Percentiles rank a stretch among this genome's conserved stretches.
Conservation (phyloP, 345 rosid species). For the Bretschneidera sinensis region DNA sequence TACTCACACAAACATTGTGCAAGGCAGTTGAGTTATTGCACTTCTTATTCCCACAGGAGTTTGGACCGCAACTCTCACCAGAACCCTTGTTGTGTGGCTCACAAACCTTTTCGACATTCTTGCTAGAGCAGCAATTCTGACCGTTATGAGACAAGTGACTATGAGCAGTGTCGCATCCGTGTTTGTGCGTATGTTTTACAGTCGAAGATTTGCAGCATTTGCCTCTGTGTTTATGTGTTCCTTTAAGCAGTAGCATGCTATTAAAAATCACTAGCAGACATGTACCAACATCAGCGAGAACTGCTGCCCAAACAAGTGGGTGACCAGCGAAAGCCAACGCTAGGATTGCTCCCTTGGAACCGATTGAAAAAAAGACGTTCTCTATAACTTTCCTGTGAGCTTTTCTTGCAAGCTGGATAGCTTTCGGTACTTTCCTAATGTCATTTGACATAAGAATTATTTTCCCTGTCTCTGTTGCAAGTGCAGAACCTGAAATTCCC, state of each 20-base stretch:
- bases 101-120: slow-evolving; percentile 2
- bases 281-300: slow-evolving; percentile 83
- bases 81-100: slow-evolving; percentile 4
- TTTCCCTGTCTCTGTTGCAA: slow-evolving; percentile 78
- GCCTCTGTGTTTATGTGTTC: slow-evolving; percentile 2
- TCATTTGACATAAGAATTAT: slow-evolving; percentile 85
- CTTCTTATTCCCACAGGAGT: background rate
- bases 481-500: slow-evolving; percentile 91
- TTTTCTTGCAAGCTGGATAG: slow-evolving; percentile 50
- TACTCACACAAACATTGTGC: background rate
- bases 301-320: slow-evolving; percentile 88
- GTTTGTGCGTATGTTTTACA: slow-evolving; percentile 3
- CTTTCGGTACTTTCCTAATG: slow-evolving; percentile 62
- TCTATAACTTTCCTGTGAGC: slow-evolving; percentile 61
- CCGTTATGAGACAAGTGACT: slow-evolving; percentile 7
- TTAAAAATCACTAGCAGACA: slow-evolving; percentile 76
- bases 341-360: slow-evolving; percentile 59
- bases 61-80: background rate
- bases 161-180: too few species aligned
- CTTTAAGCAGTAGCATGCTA: slow-evolving; percentile 68
- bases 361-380: slow-evolving; percentile 56
- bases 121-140: slow-evolving; percentile 14
- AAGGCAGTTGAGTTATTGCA: background rate
- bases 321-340: slow-evolving; percentile 75
- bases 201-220: slow-evolving; percentile 19